Evolutionary conservation across 1,139 yeast species (phyloP), one percentile per base, ranked within the genome.

Genomic region (Geotrichum siamense): DNA sequence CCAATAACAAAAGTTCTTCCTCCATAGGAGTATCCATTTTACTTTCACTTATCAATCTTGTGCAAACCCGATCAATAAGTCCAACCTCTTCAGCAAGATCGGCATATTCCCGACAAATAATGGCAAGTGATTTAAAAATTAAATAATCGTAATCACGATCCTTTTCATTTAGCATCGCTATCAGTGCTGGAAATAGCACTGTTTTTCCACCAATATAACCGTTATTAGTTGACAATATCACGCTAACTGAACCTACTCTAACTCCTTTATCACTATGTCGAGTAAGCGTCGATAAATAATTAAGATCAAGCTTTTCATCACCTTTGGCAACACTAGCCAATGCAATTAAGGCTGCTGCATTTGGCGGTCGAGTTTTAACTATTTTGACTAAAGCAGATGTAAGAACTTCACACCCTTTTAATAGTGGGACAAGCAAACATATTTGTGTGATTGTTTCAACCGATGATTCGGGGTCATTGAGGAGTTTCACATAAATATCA

Each of bases 331-430:
- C 19, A 17, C 37, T 33, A 9, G 37, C 37, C 17, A 33, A 13
- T 10, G 37, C 37, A 20, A 33, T 33, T 20, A 33, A 16, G 5
- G 21, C 37, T 20, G 37, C 9, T 6, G 37, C 37, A 20, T 26
- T n/a, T 10, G 37, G 37, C 9, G 26, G 26, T 20, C 37, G 37
- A n/a, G 13, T 33, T n/a, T 33, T 33, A 6, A 33, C 37, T 12
- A 25, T 8, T 20, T 20, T 12, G 13, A 33, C 27, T 4, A 33
- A 13, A 22, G 27, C 27, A 21, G 10, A 13, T 20, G 26, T 21
- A 5, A 33, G 8, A 5, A 21, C 16, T 10, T 33, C 27, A 12
- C 37, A 21, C 9, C 37, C 37, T 21, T 16, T 12, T 33, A 33
- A 16, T 17, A 33, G n/a, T 13, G 37, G 37, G 8, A 33, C 16